Evolutionary conservation across 306 rosid species (phyloP).

Genomic region (Vigna radiata): DNA sequence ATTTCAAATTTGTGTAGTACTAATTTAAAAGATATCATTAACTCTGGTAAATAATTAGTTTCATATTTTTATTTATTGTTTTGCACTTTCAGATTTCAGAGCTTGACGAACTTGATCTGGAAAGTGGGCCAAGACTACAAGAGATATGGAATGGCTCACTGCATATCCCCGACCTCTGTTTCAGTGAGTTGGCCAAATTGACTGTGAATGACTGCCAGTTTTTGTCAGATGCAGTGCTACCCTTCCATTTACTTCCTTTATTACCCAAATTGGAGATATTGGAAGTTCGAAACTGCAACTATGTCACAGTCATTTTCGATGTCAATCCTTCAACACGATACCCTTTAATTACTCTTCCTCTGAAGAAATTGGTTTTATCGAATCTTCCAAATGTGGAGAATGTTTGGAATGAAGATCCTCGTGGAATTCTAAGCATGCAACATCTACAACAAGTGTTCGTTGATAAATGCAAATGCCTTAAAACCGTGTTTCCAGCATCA

Average conservation of each 20-base stretch:
- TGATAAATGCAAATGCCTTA: conserved; percentile 10
- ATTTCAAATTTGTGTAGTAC: too few species aligned
- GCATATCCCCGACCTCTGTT: conserved; percentile 24
- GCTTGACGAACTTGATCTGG: too few species aligned
- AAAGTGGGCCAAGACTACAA: neutral
- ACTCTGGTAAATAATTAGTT: too few species aligned
- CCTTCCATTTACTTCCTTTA: conserved; percentile 27
- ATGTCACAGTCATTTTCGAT: neutral
- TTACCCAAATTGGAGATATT: neutral
- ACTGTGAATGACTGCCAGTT: neutral
- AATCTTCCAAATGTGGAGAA: too few species aligned
- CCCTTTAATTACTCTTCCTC: too few species aligned
- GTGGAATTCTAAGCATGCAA: conserved; percentile 13
- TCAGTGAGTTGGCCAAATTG: neutral
- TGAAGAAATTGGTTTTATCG: too few species aligned
- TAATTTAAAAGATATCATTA: too few species aligned
- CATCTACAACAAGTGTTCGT: neutral
- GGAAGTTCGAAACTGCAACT: neutral
- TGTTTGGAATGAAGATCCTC: conserved; percentile 12
- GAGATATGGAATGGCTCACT: conserved; percentile 2
- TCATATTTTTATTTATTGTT: too few species aligned
- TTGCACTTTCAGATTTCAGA: too few species aligned
- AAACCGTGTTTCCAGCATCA: conserved; percentile 39
- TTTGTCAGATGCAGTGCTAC: conserved; percentile 6
- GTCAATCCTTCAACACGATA: too few species aligned